Evolutionary conservation across 306 rosid genomes (phyloP).

Genomic region (Pachyrhizus erosus): DNA sequence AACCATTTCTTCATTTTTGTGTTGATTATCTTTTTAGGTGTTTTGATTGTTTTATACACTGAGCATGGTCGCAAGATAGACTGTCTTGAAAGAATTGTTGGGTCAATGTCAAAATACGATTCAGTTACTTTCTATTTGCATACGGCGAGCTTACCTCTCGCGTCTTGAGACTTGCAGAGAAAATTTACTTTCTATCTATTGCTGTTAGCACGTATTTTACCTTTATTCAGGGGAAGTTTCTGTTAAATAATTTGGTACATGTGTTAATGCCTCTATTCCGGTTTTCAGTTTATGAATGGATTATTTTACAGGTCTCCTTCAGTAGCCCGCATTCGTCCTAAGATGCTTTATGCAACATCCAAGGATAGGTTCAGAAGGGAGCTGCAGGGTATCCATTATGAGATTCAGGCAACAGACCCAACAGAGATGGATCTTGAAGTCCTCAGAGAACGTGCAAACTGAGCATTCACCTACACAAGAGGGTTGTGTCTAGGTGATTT

Average conservation of each 20-base stretch:
- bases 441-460: slow-evolving; percentile 71
- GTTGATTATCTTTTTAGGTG: not conserved
- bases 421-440: slow-evolving; percentile 89
- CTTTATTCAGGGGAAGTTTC: slow-evolving; percentile 3
- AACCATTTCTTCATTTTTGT: not conserved
- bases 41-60: not conserved
- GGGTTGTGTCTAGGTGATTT: slow-evolving; percentile 42
- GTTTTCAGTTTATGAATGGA: slow-evolving; percentile 18
- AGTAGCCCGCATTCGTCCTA: slow-evolving; percentile 74
- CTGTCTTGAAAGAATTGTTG: not conserved
- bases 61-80: not conserved
- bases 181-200: not conserved
- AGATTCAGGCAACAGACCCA: slow-evolving; percentile 88
- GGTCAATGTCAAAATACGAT: not conserved
- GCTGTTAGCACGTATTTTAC: not conserved
- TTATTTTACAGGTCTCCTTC: slow-evolving; percentile 72
- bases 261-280: not conserved
- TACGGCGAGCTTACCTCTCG: not conserved
- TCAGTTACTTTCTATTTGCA: slow-evolving; percentile 5
- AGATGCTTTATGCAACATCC: slow-evolving; percentile 88
- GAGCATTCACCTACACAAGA: slow-evolving; percentile 39
- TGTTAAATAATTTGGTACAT: slow-evolving; percentile 11
- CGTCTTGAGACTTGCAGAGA: not conserved
- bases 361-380: slow-evolving; percentile 83
- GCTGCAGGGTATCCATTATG: slow-evolving; percentile 83